Percentiles rank a stretch among this genome's conserved stretches.
Conservation (phyloP, 441 rosid genomes). For the Aleurites moluccanus region DNA sequence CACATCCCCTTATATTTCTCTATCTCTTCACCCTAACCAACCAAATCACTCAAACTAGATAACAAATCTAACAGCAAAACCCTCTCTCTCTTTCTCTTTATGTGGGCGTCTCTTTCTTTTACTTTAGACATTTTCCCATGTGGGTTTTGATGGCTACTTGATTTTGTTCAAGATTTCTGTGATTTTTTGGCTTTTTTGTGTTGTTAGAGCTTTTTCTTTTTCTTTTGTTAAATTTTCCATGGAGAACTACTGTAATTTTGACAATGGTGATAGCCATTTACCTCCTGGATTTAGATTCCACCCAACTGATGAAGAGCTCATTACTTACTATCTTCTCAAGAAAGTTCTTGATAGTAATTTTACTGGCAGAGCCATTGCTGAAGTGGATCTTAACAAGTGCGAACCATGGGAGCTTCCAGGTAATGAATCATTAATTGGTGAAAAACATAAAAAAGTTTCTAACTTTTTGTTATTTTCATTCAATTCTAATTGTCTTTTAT, state of each 20-base stretch:
- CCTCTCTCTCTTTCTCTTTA: not conserved
- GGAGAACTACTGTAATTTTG: constrained; percentile 47
- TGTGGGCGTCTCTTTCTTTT: not conserved
- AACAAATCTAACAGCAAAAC: not conserved
- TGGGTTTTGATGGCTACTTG: constrained; percentile 1
- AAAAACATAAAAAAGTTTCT: not conserved
- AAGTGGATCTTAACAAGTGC: constrained; percentile 88
- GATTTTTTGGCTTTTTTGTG: not conserved
- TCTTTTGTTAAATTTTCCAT: constrained; percentile 21
- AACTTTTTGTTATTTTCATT: not conserved
- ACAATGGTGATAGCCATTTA: constrained; percentile 48
- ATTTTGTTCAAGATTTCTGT: constrained; percentile 3
- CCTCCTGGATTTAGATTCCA: constrained; percentile 97
- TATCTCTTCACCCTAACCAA: not conserved
- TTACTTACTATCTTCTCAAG: constrained; percentile 77
- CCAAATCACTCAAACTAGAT: not conserved
- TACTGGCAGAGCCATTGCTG: constrained; percentile 75
- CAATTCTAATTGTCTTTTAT: not conserved
- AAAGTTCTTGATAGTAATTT: constrained; percentile 75
- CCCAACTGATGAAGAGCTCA: constrained; percentile 93
- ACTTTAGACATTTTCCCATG: not conserved
- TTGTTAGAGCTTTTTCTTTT: not conserved
- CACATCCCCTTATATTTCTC: constrained; percentile 20
- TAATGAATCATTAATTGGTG: constrained; percentile 24
- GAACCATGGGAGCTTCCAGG: constrained; percentile 99